Conservation (phyloP, 192 early-diverging fungal genomes). For the Mortierella hygrophila region DNA sequence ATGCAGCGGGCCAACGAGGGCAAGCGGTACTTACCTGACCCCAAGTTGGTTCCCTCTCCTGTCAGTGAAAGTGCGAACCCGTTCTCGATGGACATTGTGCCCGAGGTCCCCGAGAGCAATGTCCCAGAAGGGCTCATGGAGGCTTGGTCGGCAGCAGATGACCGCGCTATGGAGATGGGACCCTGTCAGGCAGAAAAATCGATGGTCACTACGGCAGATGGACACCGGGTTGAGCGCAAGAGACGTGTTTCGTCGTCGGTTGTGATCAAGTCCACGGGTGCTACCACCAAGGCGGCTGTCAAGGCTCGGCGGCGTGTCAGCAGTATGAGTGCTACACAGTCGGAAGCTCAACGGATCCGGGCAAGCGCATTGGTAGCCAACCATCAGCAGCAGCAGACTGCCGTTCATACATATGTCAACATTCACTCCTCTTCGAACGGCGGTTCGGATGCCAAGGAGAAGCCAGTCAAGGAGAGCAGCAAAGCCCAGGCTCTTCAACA, state of each 20-base stretch:
- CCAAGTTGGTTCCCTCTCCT: constrained; percentile 19
- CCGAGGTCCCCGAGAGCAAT: constrained; percentile 36
- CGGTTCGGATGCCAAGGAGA: constrained; percentile 21
- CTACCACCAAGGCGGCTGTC: constrained; percentile 23
- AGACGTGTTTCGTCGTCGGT: constrained; percentile 59
- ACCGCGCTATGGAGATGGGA: constrained; percentile 21
- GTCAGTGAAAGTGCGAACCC: constrained; percentile 1
- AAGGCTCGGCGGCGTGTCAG: constrained; percentile 66
- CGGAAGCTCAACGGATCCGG: constrained; percentile 52
- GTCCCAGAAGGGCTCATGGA: constrained; percentile 37
- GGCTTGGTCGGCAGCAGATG: constrained; percentile 29
- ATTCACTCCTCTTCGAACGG: background rate
- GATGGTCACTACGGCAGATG: constrained; percentile 39
- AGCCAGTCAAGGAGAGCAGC: constrained; percentile 24
- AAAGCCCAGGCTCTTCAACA: constrained; percentile 35
- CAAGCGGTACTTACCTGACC: constrained; percentile 59
- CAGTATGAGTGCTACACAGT: constrained; percentile 62
- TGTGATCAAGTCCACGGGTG: constrained; percentile 40
- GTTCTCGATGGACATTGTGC: constrained; percentile 51
- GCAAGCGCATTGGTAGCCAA: constrained; percentile 29
- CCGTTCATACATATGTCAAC: constrained; percentile 22
- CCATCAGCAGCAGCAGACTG: constrained; percentile 22
- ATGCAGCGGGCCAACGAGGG: constrained; percentile 72
- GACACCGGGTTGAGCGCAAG: constrained; percentile 45
- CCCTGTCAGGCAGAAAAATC: constrained; percentile 28